Conservation (phyloP, 805 yeast genomes). For the Kazachstania bromeliacearum region DNA sequence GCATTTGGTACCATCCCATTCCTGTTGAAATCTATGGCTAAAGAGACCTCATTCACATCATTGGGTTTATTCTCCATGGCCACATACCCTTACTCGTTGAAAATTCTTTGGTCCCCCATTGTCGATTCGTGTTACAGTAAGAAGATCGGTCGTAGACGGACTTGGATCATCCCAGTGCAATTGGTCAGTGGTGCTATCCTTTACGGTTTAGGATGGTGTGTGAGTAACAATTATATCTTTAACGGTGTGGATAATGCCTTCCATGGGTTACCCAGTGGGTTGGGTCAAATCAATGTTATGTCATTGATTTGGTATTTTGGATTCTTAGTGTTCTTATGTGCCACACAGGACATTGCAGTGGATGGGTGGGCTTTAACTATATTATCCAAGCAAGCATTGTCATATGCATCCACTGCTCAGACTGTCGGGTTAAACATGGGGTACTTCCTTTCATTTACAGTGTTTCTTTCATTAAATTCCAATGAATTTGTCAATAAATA, state of each 20-base stretch:
- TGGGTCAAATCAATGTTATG: constrained; percentile 12
- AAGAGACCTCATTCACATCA: constrained; percentile 70
- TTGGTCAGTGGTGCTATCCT: constrained; percentile 63
- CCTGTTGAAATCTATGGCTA: constrained; percentile 53
- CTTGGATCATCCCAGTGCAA: constrained; percentile 95
- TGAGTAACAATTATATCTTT: constrained; percentile 40
- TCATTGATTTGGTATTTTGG: constrained; percentile 65
- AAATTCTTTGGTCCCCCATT: constrained; percentile 89
- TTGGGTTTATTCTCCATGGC: constrained; percentile 88
- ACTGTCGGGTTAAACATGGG: constrained; percentile 93
- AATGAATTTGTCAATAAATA: constrained; percentile 88
- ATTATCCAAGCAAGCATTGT: constrained; percentile 62
- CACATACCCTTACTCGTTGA: constrained; percentile 88
- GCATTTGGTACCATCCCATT: constrained; percentile 95
- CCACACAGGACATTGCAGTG: constrained; percentile 97
- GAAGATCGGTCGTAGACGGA: constrained; percentile 68
- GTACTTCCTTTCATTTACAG: constrained; percentile 83
- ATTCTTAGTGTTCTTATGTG: constrained; percentile 74
- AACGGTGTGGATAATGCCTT: constrained; percentile 28
- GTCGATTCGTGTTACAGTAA: constrained; percentile 77
- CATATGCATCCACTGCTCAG: constrained; percentile 95
- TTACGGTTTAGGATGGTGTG: constrained; percentile 45
- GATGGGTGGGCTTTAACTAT: constrained; percentile 98
- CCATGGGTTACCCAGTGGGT: constrained; percentile 9
- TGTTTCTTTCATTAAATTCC: constrained; percentile 82